Conservation (phyloP, 805 yeast species). For the Suhomyces sp. region DNA sequence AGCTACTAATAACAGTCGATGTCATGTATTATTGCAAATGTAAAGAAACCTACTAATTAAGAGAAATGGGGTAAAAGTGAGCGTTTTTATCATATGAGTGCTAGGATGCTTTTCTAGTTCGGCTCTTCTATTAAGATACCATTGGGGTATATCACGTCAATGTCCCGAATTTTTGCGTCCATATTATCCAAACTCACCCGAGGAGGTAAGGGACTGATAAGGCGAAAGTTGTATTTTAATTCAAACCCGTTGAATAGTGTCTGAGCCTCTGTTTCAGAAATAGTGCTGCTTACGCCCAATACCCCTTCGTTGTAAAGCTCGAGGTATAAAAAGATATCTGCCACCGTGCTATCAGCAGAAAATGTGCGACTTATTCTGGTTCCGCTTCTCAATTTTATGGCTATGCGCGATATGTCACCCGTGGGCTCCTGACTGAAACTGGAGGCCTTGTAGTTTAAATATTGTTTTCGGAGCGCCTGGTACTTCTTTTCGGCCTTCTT, state of each 20-base stretch:
- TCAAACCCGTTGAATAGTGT: constrained; percentile 20
- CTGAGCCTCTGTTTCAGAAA: constrained; percentile 22
- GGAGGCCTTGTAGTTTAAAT: constrained; percentile 25
- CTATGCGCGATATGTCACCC: constrained; percentile 52
- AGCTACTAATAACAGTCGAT: too few relatives aligned
- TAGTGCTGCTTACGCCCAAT: constrained; percentile 15
- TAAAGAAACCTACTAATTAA: not conserved
- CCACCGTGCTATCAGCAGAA: constrained; percentile 27
- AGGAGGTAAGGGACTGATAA: constrained; percentile 40
- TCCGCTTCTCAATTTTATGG: constrained; percentile 66
- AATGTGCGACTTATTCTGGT: constrained; percentile 44
- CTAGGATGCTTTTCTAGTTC: not conserved
- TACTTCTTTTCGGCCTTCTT: constrained; percentile 32
- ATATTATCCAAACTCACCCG: constrained; percentile 33
- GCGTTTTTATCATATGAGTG: too few relatives aligned
- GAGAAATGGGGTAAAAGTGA: too few relatives aligned
- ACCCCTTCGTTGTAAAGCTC: constrained; percentile 43
- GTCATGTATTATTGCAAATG: too few relatives aligned
- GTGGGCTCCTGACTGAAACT: constrained; percentile 24
- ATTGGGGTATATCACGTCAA: constrained; percentile 49
- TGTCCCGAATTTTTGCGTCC: constrained; percentile 50
- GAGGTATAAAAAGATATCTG: constrained; percentile 33
- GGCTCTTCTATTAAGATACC: constrained; percentile 61
- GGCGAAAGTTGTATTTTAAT: constrained; percentile 28
- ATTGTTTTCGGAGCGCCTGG: constrained; percentile 37